phyloP scores from a whole-genome alignment of 495 filamentous ascomycete species.

The Xylaria acuta region DNA sequence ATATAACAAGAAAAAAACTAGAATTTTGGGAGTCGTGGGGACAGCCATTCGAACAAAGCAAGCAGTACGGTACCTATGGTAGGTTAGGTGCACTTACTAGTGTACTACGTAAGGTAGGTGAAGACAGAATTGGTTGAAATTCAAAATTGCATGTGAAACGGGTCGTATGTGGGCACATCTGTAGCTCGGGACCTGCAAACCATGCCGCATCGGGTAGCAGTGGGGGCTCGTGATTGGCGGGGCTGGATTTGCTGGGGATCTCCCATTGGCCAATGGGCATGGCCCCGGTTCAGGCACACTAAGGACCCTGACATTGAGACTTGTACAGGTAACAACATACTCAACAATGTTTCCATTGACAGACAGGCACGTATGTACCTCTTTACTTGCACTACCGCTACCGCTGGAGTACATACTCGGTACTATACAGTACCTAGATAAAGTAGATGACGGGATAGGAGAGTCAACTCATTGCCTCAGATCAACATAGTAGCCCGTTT shows the following conservation, averaged over 20 bases:
- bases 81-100: no score
- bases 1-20: background rate
- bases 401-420: no score
- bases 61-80: background rate
- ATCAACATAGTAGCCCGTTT: background rate
- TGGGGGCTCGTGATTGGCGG: background rate
- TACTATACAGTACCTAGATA: no score
- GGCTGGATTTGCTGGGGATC: background rate
- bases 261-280: slow-evolving; percentile 13
- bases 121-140: background rate
- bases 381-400: background rate
- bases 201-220: background rate
- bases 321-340: slow-evolving; percentile 1
- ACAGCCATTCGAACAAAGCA: background rate
- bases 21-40: background rate
- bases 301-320: slow-evolving; percentile 14
- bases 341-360: no score
- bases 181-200: background rate
- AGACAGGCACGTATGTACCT: no score
- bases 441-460: background rate
- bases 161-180: background rate
- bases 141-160: slow-evolving; percentile 17
- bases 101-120: no score
- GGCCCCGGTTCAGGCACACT: background rate
- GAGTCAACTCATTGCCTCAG: background rate